These are phyloP conservation scores for Trichoderma gracile DNA, from an alignment of 2,329 filamentous ascomycete genomes.

Conservation along the genomic window DNA sequence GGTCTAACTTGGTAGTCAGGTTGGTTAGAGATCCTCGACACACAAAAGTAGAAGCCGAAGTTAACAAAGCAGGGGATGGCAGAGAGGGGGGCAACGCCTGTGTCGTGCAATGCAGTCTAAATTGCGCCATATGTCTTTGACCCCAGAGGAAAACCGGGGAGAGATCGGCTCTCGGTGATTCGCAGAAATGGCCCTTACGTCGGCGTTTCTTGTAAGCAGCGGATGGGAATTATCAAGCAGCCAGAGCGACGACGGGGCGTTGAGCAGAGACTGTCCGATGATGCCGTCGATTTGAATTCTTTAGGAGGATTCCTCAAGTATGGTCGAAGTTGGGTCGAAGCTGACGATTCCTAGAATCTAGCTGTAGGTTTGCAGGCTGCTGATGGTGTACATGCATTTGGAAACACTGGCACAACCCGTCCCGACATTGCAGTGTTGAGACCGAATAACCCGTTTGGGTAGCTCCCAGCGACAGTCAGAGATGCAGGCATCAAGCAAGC, in stretches of 20 bases:
- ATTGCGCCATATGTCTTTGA: conserved; percentile 3
- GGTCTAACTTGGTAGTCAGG: too few species aligned
- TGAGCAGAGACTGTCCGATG: background rate
- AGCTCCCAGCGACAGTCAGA: background rate
- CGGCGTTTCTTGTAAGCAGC: background rate
- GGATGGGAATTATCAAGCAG: background rate
- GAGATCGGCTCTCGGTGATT: conserved; percentile 11
- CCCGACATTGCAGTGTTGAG: background rate
- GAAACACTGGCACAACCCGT: too few species aligned
- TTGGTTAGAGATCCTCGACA: background rate
- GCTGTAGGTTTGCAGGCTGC: too few species aligned
- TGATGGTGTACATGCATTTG: too few species aligned
- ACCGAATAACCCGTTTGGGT: background rate
- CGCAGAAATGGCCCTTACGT: background rate
- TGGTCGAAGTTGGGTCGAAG: background rate
- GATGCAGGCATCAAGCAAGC: background rate
- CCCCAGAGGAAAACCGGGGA: background rate
- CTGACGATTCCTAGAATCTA: too few species aligned
- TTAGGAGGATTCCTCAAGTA: background rate
- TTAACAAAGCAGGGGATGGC: background rate
- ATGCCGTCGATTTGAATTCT: background rate
- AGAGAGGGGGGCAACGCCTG: background rate
- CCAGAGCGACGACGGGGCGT: background rate
- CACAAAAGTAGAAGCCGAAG: background rate
- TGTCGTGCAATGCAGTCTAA: background rate